These are phyloP conservation scores for Nothophaeocryptopus gaeumannii DNA, from an alignment of 2,329 filamentous ascomycete species.

Conservation along the genomic window DNA sequence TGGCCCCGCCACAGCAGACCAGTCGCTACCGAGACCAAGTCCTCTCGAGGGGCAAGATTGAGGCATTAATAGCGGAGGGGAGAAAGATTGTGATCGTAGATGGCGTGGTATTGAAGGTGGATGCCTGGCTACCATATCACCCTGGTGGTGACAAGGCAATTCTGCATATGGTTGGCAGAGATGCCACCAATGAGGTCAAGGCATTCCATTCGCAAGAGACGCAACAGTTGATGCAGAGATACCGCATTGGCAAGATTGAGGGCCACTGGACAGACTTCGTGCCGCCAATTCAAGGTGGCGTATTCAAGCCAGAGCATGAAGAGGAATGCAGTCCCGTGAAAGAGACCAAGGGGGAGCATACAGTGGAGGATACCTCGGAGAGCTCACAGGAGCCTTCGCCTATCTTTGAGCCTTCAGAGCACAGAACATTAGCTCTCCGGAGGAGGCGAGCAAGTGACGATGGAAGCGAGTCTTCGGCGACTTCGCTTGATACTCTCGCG, in stretches of 20 bases:
- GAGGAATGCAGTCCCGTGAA: conserved; percentile 16
- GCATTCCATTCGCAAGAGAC: conserved; percentile 88
- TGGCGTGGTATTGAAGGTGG: conserved; percentile 77
- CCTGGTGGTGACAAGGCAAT: conserved; percentile 91
- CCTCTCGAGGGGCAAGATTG: conserved; percentile 50
- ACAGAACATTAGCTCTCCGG: conserved; percentile 32
- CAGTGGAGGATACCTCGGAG: conserved; percentile 46
- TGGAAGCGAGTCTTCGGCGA: conserved; percentile 50
- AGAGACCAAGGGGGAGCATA: conserved; percentile 24
- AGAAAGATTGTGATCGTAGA: conserved; percentile 77
- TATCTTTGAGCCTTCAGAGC: conserved; percentile 53
- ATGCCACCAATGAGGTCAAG: conserved; percentile 86
- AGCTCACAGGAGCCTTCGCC: conserved; percentile 59
- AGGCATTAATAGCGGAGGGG: conserved; percentile 79
- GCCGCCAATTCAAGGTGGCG: conserved; percentile 87
- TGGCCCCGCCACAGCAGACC: conserved; percentile 18
- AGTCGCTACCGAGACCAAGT: conserved; percentile 25
- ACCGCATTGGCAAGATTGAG: conserved; percentile 78
- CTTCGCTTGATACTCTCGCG: conserved; percentile 57
- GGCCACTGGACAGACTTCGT: conserved; percentile 83
- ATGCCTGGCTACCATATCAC: conserved; percentile 84
- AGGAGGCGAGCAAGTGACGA: conserved; percentile 37
- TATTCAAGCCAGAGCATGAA: conserved; percentile 59
- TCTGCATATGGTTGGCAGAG: conserved; percentile 71
- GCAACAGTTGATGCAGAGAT: conserved; percentile 71